These are phyloP conservation scores for Talaromyces sp. DNA, from an alignment of 2,329 filamentous ascomycete genomes.

Conservation along the genomic window DNA sequence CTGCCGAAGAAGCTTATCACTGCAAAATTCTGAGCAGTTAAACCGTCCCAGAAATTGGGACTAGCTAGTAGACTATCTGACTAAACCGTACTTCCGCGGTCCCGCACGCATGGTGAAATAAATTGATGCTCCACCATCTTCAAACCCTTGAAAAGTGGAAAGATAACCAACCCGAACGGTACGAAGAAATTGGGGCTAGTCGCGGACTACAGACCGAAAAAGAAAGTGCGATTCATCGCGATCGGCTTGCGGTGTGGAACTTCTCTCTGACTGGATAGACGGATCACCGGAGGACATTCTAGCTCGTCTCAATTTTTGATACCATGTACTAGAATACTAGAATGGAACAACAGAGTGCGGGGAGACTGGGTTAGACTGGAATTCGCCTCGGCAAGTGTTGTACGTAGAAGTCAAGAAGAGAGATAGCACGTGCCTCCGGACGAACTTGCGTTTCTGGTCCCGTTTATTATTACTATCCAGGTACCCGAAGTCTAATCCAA, in stretches of 20 bases:
- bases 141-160: not conserved
- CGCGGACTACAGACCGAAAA: not conserved
- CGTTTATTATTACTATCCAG: too few relatives aligned
- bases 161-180: not conserved
- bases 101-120: not conserved
- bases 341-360: constrained; percentile 2
- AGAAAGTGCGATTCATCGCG: not conserved
- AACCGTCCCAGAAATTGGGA: not conserved
- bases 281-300: not conserved
- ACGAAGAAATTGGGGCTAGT: not conserved
- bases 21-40: too few relatives aligned
- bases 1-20: constrained; percentile 2
- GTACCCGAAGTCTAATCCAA: too few relatives aligned
- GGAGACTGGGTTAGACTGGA: not conserved
- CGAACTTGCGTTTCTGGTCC: too few relatives aligned
- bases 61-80: not conserved
- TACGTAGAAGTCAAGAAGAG: not conserved
- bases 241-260: constrained; percentile 4
- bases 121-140: too few relatives aligned
- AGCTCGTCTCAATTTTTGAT: constrained; percentile 1
- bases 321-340: not conserved
- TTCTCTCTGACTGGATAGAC: not conserved
- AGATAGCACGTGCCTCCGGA: too few relatives aligned
- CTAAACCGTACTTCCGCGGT: not conserved
- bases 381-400: not conserved